Evolutionary conservation across 2,329 filamentous ascomycete species (phyloP), one percentile per base, ranked within the genome.

Genomic region (Beauveria bassiana): DNA sequence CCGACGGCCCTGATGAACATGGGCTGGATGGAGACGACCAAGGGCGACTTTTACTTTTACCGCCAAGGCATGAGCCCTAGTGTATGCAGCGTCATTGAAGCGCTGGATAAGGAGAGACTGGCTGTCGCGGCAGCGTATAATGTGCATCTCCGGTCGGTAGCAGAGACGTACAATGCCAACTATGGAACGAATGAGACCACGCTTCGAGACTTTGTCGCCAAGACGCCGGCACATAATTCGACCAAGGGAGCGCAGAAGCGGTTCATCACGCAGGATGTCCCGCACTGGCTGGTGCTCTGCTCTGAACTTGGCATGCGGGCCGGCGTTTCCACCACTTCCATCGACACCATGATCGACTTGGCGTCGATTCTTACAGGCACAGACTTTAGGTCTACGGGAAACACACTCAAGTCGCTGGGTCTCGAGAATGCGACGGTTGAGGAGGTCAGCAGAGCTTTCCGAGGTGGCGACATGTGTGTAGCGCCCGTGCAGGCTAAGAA

Each of bases 31-130:
- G 63, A 65, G 45, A 62, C 62, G 2, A 65, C 63, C 22, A 51
- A 60, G 46, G 62, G 64, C 9, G 62, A 64, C 59, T 65, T 65
- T 22, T 64, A 57, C 59, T 64, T 64, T 31, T 65, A 65, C 59
- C 59, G 62, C 9, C 62, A 65, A 43, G 64, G 64, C 2, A 65
- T 65, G 64, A 61, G 64, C 46, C 22, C 55, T 3, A 60, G 62
- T 9, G 62, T 65, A 12, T 63, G 63, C 46, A 59, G 46, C 52
- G 50, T 63, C 50, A 63, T 63, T 40, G 59, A 65, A n/a, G 60
- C 60, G 0, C 14, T 49, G 16, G 60, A 62, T 31, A 31, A 42
- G 20, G 60, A 62, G 38, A 47, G 60, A 10, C n/a, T 62, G 16
- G 60, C 60, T n/a, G 60, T 62, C 18, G 60, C 53, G 4, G 53